A percentile compares a stretch with the other conserved stretches of the same genome.
Conservation (phyloP, 257 asterid species). For the Echites panduratus region DNA sequence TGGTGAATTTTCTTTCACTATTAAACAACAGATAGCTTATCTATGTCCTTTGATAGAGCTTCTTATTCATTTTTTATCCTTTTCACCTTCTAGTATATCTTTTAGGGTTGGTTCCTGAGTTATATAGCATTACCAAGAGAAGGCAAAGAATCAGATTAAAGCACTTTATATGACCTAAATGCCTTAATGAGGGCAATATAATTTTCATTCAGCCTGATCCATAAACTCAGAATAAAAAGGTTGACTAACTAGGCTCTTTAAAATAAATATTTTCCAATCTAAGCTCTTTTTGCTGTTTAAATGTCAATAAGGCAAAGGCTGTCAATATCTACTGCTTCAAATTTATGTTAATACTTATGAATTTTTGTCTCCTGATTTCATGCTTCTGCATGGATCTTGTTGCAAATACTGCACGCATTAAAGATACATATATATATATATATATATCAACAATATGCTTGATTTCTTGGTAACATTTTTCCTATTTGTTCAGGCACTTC, state of each 20-base stretch:
- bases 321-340: neutral
- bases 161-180: neutral
- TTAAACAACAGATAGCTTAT: neutral
- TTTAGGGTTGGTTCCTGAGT: neutral
- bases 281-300: neutral
- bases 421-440: neutral
- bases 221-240: neutral
- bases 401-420: neutral
- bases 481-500: constrained; percentile 58
- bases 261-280: neutral
- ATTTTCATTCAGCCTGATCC: neutral
- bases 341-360: neutral
- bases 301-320: neutral
- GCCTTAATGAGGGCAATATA: neutral
- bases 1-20: constrained; percentile 35
- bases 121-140: neutral
- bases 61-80: neutral
- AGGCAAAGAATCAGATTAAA: neutral
- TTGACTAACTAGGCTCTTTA: neutral
- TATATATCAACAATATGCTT: neutral
- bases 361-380: neutral
- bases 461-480: neutral
- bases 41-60: neutral
- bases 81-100: neutral
- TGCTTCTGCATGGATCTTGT: neutral